Evolutionary conservation across 139 green algal genomes (phyloP).

Genomic region (Zygnema circumcarinatum): DNA sequence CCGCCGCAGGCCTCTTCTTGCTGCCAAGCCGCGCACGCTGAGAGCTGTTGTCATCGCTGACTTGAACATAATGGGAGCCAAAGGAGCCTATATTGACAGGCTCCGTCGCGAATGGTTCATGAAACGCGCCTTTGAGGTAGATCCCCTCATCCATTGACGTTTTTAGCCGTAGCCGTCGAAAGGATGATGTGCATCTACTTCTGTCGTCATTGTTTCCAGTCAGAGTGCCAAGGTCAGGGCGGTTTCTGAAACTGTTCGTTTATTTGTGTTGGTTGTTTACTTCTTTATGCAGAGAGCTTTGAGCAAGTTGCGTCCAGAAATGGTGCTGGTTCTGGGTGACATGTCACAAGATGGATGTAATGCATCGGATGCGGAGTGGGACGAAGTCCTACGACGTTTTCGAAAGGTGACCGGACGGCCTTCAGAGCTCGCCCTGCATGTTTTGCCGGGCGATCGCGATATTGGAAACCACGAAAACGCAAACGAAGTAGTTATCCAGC

Average conservation of each 20-base stretch:
- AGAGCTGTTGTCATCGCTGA: slow-evolving; percentile 2
- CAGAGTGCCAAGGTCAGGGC: too few species aligned
- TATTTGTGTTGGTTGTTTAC: neutral
- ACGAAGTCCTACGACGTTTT: neutral
- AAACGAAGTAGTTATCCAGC: neutral
- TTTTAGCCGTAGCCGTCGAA: neutral
- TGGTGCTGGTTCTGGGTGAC: slow-evolving; percentile 4
- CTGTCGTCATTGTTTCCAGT: too few species aligned
- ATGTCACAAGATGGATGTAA: neutral
- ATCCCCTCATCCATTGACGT: neutral
- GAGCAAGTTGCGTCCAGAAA: neutral
- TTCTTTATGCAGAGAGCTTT: neutral
- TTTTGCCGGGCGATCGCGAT: neutral
- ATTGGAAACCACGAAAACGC: neutral
- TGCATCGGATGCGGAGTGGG: neutral
- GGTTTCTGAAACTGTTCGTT: too few species aligned
- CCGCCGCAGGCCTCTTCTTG: neutral
- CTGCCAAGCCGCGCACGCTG: neutral
- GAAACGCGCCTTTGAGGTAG: neutral
- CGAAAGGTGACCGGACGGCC: neutral
- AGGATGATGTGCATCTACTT: neutral
- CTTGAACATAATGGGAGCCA: neutral
- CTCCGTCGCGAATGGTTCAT: neutral
- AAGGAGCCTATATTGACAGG: neutral
- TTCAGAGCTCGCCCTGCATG: neutral